Conservation (phyloP, 2,329 filamentous ascomycete genomes). For the Trichoderma atrobrunneum region DNA sequence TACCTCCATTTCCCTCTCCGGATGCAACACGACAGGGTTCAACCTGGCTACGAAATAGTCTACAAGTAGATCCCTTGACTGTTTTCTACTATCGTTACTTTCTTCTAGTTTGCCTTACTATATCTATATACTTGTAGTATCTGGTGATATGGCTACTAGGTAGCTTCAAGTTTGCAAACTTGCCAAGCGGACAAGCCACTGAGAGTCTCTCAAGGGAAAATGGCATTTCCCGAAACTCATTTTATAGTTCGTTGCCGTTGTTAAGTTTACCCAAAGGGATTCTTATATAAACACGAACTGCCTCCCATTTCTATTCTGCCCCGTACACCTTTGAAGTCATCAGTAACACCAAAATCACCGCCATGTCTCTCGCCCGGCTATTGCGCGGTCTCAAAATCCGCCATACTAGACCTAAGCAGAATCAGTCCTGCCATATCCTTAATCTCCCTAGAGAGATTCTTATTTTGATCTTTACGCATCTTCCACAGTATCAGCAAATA, state of each 20-base stretch:
- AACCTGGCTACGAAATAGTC: neutral
- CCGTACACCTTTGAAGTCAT: neutral
- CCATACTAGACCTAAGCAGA: neutral
- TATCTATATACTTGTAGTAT: neutral
- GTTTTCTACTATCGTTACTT: neutral
- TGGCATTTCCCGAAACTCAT: neutral
- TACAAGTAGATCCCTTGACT: neutral
- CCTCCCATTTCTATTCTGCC: neutral
- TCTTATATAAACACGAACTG: neutral
- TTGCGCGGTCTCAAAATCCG: neutral
- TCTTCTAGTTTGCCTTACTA: neutral
- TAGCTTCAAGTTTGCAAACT: neutral
- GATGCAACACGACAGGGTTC: neutral
- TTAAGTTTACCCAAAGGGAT: neutral
- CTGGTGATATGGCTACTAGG: neutral
- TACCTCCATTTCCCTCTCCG: too few relatives aligned
- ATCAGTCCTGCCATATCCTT: neutral
- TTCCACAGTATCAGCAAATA: neutral
- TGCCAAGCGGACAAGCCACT: neutral
- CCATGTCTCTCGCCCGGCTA: neutral
- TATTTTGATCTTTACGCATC: neutral
- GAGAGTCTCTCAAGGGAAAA: neutral
- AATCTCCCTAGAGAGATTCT: neutral
- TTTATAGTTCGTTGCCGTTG: neutral
- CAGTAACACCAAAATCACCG: neutral